Base-by-base conservation (phyloP, 2,329 filamentous ascomycete species). In the Aspergillus bombycis region DNA sequence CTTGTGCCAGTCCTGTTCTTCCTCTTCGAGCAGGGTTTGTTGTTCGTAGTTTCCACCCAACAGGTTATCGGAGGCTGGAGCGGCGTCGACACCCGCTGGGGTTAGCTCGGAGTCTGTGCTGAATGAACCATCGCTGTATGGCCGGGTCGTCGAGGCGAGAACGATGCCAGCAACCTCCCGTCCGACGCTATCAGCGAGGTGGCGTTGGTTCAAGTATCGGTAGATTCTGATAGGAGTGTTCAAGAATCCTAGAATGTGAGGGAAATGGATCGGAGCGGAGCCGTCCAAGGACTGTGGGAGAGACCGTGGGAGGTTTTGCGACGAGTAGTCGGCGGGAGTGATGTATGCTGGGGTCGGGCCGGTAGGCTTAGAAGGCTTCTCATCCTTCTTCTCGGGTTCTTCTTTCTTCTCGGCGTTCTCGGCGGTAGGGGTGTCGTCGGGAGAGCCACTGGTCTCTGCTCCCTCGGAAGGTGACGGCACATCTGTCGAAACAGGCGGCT, bases 161-260 rank as follows among this genome's bases (percentile, higher is more conserved):
- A 96, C 94, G 41, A 91, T 89, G 41, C 93, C 91, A 0, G 94
- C 94, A 21, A 96, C 93, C 67, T 97, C 89, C 48, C 92, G 89
- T 58, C 95, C 95, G 64, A 97, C 89, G 53, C 89, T 85, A 74
- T 99, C 94, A 67, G 94, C 94, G n/a, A 97, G 84, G 66, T 87
- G 81, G 60, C 95, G 90, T 65, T 78, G 89, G 77, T 90, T 96
- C 65, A 99, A 83, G 84, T 94, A 99, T 68, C 95, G 91, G 74
- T 91, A 91, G 65, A 98, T 84, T 64, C 95, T 90, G 68, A 89
- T 91, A 0, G 93, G 91, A 3, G 94, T 97, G 80, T 95, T 94
- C 66, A 91, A 82, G 83, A 99, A 96, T 64, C 95, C 95, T 34
- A 99, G 89, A 63, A 97, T 86, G 76, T 98, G 94, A 1, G 94